These are phyloP conservation scores for Dillenia suffruticosa DNA, from an alignment of 164 flowering plant species.

Conservation along the genomic window DNA sequence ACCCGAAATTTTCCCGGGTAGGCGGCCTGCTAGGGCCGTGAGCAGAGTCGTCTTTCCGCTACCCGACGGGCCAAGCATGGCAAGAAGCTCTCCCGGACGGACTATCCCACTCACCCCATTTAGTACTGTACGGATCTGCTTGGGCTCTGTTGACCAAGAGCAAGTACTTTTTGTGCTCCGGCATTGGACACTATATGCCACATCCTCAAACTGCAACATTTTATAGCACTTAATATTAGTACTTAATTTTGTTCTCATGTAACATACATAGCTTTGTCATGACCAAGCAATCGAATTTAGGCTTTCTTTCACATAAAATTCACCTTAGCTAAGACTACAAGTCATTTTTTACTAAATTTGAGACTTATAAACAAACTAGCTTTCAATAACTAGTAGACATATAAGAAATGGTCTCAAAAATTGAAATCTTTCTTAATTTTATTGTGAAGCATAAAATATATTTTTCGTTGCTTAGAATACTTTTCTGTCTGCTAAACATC, in stretches of 20 bases:
- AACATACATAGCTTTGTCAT: background rate
- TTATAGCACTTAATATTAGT: background rate
- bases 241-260: background rate
- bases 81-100: slow-evolving; percentile 78
- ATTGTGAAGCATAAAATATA: too few relatives aligned
- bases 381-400: background rate
- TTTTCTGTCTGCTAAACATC: too few relatives aligned
- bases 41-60: slow-evolving; percentile 92
- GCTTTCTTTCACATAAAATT: background rate
- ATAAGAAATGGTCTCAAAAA: too few relatives aligned
- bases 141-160: slow-evolving; percentile 28
- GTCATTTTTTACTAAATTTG: background rate
- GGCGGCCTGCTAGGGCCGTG: slow-evolving; percentile 69
- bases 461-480: too few relatives aligned
- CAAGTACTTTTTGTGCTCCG: slow-evolving; percentile 11
- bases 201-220: slow-evolving; percentile 69
- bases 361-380: background rate
- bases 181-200: slow-evolving; percentile 38
- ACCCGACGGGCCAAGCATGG: slow-evolving; percentile 95
- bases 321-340: too few relatives aligned
- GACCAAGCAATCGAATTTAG: background rate
- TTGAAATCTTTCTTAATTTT: too few relatives aligned
- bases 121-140: slow-evolving; percentile 38
- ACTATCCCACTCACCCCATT: slow-evolving; percentile 67
- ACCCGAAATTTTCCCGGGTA: slow-evolving; percentile 68